Evolutionary conservation across 1,139 yeast species (phyloP).

Genomic region (Protomyces arabidopsidicola): DNA sequence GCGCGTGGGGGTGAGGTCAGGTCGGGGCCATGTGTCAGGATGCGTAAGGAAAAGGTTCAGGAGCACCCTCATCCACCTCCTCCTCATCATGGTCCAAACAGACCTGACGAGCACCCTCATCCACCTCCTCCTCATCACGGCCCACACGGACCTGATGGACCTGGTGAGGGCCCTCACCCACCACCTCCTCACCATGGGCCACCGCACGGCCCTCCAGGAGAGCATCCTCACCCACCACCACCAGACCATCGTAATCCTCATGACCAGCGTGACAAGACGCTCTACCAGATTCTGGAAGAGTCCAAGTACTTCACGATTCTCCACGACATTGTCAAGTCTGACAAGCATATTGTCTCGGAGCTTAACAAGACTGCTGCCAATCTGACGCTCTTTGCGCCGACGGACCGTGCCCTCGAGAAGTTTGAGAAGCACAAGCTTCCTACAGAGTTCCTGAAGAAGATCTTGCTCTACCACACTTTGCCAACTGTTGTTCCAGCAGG

Average conservation of each 20-base stretch:
- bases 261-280: constrained; percentile 18
- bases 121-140: not conserved
- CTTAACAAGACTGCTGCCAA: constrained; percentile 30
- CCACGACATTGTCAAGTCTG: constrained; percentile 26
- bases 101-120: not conserved
- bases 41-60: not conserved
- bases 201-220: not conserved
- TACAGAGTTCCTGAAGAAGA: constrained; percentile 20
- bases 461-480: constrained; percentile 28
- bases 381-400: constrained; percentile 30
- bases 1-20: not conserved
- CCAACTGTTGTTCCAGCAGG: constrained; percentile 29
- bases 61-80: not conserved
- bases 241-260: constrained; percentile 12
- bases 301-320: constrained; percentile 21
- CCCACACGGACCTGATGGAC: not conserved
- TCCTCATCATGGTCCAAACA: not conserved
- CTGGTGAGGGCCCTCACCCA: constrained; percentile 2
- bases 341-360: constrained; percentile 27
- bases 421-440: constrained; percentile 24
- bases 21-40: not conserved
- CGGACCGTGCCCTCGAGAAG: constrained; percentile 29
- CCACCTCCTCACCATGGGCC: constrained; percentile 5
- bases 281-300: constrained; percentile 14
- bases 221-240: constrained; percentile 12